Evolutionary conservation across 1,284 basidiomycete genomes (phyloP), one percentile per base, ranked within the genome.

Genomic region (Tilletia caries): DNA sequence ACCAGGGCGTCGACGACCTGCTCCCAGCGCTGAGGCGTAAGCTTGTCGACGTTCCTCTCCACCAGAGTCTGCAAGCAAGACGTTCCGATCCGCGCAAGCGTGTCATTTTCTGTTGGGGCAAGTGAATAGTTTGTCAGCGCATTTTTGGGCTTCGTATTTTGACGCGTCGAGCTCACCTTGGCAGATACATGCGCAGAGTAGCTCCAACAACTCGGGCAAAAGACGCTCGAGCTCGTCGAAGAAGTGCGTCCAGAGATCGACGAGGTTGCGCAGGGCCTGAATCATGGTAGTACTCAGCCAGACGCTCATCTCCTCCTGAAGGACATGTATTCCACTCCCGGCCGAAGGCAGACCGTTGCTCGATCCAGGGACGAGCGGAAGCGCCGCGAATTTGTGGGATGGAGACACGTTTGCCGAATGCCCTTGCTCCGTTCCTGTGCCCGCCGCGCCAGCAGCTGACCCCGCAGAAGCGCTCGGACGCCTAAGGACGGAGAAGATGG

Each of bases 201-300:
- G 86, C 79, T 98, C 95, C 72, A 99, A 83, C 54, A 99, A 85
- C 23, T 93, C 93, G 78, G 97, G 93, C 67, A 98, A 86, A 84
- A 92, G 91, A 60, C 91, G 88, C 79, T 95, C 93, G 76, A 99
- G 85, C 13, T 90, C 94, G 72, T 93, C 91, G 83, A 98, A 98
- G 85, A 94, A 96, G 85, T 89, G 92, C 1, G 96, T 96, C 84
- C 96, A 99, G 25, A 99, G 88, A 81, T 96, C 93, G 72, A 99
- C 92, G 73, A 98, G 87, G 84, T 98, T 93, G 43, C 96, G 89
- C 69, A 99, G 87, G 1, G 96, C 96, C 82, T 98, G 95, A 68
- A 99, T 98, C 91, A 99, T 95, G 1, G 96, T 99, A 8, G 96
- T 98, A 54, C 94, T 97, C 64, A 99, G 85, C 96, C 96, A 99